Conservation (phyloP, 768 basidiomycete genomes). For the Suillus placidus region DNA sequence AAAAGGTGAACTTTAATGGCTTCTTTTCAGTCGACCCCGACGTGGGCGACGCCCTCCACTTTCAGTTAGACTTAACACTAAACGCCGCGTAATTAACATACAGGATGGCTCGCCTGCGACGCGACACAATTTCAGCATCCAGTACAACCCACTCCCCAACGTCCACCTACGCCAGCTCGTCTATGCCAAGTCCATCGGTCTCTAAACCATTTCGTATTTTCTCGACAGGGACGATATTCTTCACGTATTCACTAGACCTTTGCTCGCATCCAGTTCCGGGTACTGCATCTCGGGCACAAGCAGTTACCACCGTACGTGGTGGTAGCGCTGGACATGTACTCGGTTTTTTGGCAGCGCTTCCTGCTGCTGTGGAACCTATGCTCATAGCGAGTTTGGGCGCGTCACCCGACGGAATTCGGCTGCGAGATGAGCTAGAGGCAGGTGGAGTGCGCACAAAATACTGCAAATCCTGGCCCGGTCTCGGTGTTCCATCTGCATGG, state of each 20-base stretch:
- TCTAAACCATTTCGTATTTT: constrained; percentile 66
- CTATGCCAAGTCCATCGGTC: constrained; percentile 16
- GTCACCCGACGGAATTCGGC: constrained; percentile 65
- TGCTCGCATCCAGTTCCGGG: constrained; percentile 60
- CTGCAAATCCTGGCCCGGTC: constrained; percentile 72
- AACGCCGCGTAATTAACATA: constrained; percentile 2
- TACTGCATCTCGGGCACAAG: constrained; percentile 68
- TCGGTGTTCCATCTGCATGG: constrained; percentile 81
- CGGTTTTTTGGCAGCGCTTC: constrained; percentile 53
- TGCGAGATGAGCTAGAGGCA: constrained; percentile 64
- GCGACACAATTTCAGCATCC: constrained; percentile 20
- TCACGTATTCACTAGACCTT: constrained; percentile 71
- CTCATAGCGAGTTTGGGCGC: constrained; percentile 76
- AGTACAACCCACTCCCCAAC: neutral
- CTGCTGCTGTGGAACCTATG: constrained; percentile 45
- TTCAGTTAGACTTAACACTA: constrained; percentile 5
- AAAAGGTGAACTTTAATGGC: neutral
- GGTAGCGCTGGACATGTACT: constrained; percentile 74
- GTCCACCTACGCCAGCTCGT: constrained; percentile 11
- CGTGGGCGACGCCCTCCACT: neutral
- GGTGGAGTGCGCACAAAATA: constrained; percentile 72
- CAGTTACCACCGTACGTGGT: constrained; percentile 66
- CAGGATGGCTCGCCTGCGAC: constrained; percentile 31
- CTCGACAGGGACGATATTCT: constrained; percentile 79
- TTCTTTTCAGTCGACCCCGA: constrained; percentile 5